A percentile compares a stretch with the other conserved stretches of the same genome.
Evolutionary conservation across 2,329 filamentous ascomycete genomes (phyloP).

Genomic region (Paraphoma sp.): DNA sequence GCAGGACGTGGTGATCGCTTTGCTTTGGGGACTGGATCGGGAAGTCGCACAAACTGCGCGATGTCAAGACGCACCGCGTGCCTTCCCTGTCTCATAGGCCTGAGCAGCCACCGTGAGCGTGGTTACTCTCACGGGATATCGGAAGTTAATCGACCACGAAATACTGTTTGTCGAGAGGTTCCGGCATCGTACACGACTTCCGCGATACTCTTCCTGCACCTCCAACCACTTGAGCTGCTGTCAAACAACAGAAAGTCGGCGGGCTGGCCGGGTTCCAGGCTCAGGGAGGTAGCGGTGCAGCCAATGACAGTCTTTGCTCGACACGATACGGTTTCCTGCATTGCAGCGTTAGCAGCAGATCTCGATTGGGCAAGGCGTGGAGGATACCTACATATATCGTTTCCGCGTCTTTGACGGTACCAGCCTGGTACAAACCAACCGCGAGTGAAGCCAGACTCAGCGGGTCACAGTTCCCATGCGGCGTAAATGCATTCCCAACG

Average conservation of each 20-base stretch:
- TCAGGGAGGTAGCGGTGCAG: constrained; percentile 32
- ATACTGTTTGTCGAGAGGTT: constrained; percentile 37
- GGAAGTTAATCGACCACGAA: constrained; percentile 29
- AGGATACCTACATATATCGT: constrained; percentile 60
- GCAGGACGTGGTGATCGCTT: not conserved
- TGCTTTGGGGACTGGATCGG: not conserved
- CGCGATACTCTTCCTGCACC: constrained; percentile 49
- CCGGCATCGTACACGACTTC: constrained; percentile 56
- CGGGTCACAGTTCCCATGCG: constrained; percentile 71
- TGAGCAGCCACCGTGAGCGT: not conserved
- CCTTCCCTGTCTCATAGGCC: not conserved
- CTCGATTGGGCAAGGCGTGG: constrained; percentile 1
- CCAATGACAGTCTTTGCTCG: constrained; percentile 54
- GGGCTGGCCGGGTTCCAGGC: constrained; percentile 43
- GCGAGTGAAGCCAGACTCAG: constrained; percentile 57
- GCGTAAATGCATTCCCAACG: constrained; percentile 77
- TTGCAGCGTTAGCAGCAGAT: constrained; percentile 19
- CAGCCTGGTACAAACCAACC: constrained; percentile 72
- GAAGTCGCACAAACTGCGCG: not conserved
- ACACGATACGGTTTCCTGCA: constrained; percentile 57
- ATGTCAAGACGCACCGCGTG: not conserved
- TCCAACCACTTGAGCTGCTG: constrained; percentile 46
- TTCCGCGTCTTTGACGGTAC: constrained; percentile 64
- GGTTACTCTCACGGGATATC: not conserved
- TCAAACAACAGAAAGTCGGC: constrained; percentile 55